A percentile compares a stretch with the other conserved stretches of the same genome.
Evolutionary conservation across 208 protist species (phyloP).

Genomic region (Trypanosoma avium): DNA sequence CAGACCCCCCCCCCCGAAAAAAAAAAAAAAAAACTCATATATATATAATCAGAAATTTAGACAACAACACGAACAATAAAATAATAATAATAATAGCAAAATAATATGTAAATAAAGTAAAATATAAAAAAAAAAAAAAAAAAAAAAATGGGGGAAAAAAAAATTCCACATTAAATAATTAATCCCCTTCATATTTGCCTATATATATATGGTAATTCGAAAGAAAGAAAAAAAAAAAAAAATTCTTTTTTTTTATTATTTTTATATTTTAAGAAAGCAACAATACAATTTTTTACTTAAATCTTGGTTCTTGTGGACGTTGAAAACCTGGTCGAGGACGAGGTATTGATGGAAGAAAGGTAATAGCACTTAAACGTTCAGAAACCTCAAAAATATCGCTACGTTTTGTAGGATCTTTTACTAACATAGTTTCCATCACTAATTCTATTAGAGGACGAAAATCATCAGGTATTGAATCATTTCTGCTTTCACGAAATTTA

Average conservation of each 20-base stretch:
- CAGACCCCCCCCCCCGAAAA: no score
- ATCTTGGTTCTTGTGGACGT: slow-evolving; percentile 42
- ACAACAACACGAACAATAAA: neutral
- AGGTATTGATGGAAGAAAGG: slow-evolving; percentile 26
- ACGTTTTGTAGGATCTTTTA: slow-evolving; percentile 53
- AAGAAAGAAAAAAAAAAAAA: slow-evolving; percentile 11
- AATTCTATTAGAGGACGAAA: slow-evolving; percentile 50
- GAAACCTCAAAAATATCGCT: slow-evolving; percentile 64
- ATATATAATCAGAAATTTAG: no score
- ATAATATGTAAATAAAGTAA: slow-evolving; percentile 1
- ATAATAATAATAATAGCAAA: neutral
- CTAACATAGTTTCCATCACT: slow-evolving; percentile 54
- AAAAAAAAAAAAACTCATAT: no score
- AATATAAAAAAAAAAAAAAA: neutral
- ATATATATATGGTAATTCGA: neutral
- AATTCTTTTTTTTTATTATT: slow-evolving; percentile 5
- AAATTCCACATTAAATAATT: neutral
- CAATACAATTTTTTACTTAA: slow-evolving; percentile 10
- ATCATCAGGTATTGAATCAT: slow-evolving; percentile 31
- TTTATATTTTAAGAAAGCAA: no score
- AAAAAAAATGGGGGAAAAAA: neutral
- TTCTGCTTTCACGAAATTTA: slow-evolving; percentile 28
- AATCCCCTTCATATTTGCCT: neutral
- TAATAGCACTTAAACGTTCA: slow-evolving; percentile 41
- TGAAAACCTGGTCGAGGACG: slow-evolving; percentile 43